Evolutionary conservation across 192 early-diverging fungal species (phyloP), one percentile per base, ranked within the genome.

Genomic region (Coemansia erecta): DNA sequence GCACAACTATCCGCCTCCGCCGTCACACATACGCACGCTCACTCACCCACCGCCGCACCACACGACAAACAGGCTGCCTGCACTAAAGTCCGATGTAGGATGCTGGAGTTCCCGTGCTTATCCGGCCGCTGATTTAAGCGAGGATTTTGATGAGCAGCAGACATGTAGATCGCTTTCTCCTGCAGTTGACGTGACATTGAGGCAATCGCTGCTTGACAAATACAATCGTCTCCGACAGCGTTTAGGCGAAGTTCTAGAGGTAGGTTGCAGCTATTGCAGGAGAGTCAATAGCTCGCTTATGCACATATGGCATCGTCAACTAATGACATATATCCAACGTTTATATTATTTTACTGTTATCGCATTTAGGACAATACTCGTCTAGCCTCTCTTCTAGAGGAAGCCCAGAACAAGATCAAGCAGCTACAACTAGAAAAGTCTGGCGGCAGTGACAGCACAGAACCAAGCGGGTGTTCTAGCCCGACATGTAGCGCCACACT

Each of bases 291-390:
- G 26, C 28, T n/a, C 14, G 17, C 12, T 3, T n/a, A 44, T 44
- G 42, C 3, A 44, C 8, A 18, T n/a, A 44, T 44, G 42, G 17
- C 3, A 3, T 24, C 6, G 2, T 4, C 23, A 24, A 8, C 47
- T 49, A 22, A 49, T 22, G 2, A 22, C 11, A 4, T 24, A 49
- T 49, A 11, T 19, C 47, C 3, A 18, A 2, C n/a, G 18, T 52
- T 33, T 26, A n/a, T 17, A n/a, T 52, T 10, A 1, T 33, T 33
- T 31, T 8, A 12, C 26, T 31, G 5, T 2, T 21, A 15, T 22
- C 24, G 18, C 40, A 15, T 59, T 21, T 72, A 72, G 71, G 71
- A 73, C 52, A 73, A 73, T 19, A n/a, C 61, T 19, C 64, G 53
- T 8, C 45, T 73, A 39, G 52, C 60, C 2, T 26, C 61, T 19